phyloP scores from a whole-genome alignment of 805 yeast species.

The Teunomyces atbi region DNA sequence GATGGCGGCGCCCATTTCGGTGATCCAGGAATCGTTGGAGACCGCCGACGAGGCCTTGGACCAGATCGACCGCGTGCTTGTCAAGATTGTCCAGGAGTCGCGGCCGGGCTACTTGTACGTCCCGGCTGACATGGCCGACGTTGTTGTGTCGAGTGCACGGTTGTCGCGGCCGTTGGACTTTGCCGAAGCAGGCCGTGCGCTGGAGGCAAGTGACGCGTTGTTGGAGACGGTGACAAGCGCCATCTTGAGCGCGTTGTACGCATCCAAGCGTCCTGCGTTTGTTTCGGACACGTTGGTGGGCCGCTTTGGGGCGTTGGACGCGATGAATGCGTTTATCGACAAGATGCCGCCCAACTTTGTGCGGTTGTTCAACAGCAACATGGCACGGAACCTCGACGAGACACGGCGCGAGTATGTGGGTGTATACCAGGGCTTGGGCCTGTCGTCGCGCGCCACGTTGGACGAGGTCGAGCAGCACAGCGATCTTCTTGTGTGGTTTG shows the following conservation, averaged over 20 bases:
- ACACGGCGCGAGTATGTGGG: constrained; percentile 64
- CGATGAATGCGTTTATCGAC: constrained; percentile 43
- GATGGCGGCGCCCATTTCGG: constrained; percentile 58
- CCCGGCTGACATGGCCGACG: constrained; percentile 67
- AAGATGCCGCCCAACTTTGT: constrained; percentile 19
- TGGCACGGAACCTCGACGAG: constrained; percentile 78
- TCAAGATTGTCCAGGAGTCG: constrained; percentile 50
- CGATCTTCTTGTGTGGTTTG: constrained; percentile 71
- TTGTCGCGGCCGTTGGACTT: constrained; percentile 13
- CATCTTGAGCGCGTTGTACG: constrained; percentile 52
- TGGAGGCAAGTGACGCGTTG: constrained; percentile 2
- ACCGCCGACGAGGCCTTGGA: constrained; percentile 16
- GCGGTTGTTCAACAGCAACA: constrained; percentile 55
- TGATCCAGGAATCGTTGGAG: constrained; percentile 43
- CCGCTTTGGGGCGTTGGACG: constrained; percentile 50
- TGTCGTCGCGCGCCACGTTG: constrained; percentile 24
- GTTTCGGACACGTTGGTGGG: constrained; percentile 70
- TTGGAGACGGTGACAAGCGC: constrained; percentile 21
- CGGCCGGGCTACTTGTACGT: constrained; percentile 82
- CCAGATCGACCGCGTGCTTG: constrained; percentile 68
- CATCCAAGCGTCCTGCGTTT: constrained; percentile 58
- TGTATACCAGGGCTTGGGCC: constrained; percentile 62
- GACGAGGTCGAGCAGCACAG: constrained; percentile 40
- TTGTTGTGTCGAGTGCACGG: constrained; percentile 20
- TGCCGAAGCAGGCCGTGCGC: background rate